Conservation (phyloP, 192 early-diverging fungal species). For the Backusella liffmaniae region DNA sequence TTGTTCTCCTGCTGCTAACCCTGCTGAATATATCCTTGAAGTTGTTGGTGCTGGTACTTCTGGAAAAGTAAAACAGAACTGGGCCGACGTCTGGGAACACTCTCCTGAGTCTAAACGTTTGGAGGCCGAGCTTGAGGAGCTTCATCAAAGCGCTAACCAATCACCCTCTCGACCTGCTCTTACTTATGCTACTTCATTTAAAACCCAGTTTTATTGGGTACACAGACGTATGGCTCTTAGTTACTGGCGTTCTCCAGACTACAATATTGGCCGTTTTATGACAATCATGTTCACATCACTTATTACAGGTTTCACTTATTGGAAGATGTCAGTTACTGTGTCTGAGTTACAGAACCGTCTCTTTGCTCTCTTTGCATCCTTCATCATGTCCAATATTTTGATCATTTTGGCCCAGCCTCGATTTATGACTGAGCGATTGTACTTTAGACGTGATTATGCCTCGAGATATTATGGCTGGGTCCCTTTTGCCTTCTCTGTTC, state of each 20-base stretch:
- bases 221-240: slow-evolving; percentile 60
- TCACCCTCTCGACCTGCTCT: slow-evolving; percentile 23
- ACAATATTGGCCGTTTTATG: slow-evolving; percentile 71
- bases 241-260: slow-evolving; percentile 73
- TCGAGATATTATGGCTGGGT: slow-evolving; percentile 68
- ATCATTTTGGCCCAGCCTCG: slow-evolving; percentile 72
- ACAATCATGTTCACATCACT: slow-evolving; percentile 58
- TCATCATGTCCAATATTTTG: slow-evolving; percentile 61
- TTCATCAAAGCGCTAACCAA: slow-evolving; percentile 41
- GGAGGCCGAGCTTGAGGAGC: slow-evolving; percentile 50
- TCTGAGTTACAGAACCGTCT: slow-evolving; percentile 65
- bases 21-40: slow-evolving; percentile 86
- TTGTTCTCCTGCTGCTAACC: slow-evolving; percentile 68
- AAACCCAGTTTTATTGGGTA: slow-evolving; percentile 58
- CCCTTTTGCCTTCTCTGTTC: slow-evolving; percentile 61
- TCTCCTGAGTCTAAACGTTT: slow-evolving; percentile 50
- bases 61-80: slow-evolving; percentile 47
- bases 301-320: slow-evolving; percentile 74
- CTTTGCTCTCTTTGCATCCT: slow-evolving; percentile 70
- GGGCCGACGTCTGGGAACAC: slow-evolving; percentile 70
- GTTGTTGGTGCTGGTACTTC: slow-evolving; percentile 66
- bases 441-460: slow-evolving; percentile 66
- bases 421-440: slow-evolving; percentile 64
- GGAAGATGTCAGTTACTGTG: slow-evolving; percentile 51
- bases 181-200: slow-evolving; percentile 46